Percentiles rank a stretch among this genome's conserved stretches.
Conservation (phyloP, 768 basidiomycete species). For the Phylloporus arenicola region DNA sequence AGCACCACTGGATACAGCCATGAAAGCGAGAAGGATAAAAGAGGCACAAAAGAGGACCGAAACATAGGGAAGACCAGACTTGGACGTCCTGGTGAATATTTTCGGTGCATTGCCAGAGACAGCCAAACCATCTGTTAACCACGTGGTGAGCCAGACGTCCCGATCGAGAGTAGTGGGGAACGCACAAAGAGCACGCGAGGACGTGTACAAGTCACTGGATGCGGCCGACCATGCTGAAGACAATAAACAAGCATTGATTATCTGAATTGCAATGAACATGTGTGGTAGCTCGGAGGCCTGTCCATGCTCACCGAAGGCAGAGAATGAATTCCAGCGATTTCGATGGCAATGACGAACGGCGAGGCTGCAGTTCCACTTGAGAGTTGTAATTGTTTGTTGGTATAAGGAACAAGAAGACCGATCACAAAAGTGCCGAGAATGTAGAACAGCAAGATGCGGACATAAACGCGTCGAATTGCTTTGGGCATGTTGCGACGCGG, state of each 20-base stretch:
- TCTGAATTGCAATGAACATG: constrained; percentile 31
- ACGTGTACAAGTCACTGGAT: constrained; percentile 84
- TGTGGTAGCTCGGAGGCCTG: constrained; percentile 10
- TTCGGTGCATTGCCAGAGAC: constrained; percentile 74
- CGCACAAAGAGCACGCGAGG: constrained; percentile 80
- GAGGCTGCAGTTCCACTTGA: constrained; percentile 57
- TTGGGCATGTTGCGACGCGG: constrained; percentile 64
- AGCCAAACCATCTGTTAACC: constrained; percentile 67
- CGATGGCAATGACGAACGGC: constrained; percentile 89
- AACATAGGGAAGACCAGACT: constrained; percentile 70
- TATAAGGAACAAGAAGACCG: constrained; percentile 77
- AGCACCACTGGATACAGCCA: constrained; percentile 64
- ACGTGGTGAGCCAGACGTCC: background rate
- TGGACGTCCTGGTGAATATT: constrained; percentile 65
- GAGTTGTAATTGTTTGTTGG: constrained; percentile 49
- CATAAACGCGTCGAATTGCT: constrained; percentile 55
- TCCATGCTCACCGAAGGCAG: constrained; percentile 60
- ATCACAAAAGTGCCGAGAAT: constrained; percentile 66
- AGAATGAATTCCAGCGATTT: constrained; percentile 77
- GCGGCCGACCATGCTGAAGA: constrained; percentile 93
- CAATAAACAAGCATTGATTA: constrained; percentile 79
- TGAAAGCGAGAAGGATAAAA: constrained; percentile 74
- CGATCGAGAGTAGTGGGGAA: constrained; percentile 1
- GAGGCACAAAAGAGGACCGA: constrained; percentile 62
- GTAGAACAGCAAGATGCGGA: constrained; percentile 81